Evolutionary conservation across 164 flowering plant species (phyloP), one percentile per base, ranked within the genome.

Genomic region (Stephania japonica): DNA sequence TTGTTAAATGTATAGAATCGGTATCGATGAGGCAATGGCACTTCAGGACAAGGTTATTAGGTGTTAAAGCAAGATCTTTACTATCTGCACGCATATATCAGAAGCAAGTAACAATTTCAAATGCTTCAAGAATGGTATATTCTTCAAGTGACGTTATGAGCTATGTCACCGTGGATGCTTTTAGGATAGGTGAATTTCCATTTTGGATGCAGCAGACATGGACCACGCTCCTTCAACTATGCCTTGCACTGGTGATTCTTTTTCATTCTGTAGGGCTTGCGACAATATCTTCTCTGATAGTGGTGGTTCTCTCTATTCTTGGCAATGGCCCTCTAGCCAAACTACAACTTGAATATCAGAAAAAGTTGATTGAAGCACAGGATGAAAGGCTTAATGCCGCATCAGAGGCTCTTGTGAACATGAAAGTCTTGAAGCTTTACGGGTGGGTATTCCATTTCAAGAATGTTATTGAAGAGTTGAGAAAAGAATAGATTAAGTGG

Each of bases 1-100:
- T 85, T 4, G 77, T 80, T 1, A 91, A 91, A 65, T 77, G 83
- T 76, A 67, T 87, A 18, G 93, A 91, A 65, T 89, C 93, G 9
- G 0, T 89, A 24, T 78, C 89, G 4, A 83, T 86, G 73, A 87
- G 93, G 76, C 94, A 90, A 56, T 88, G 91, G 90, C 82, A 68
- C 72, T 90, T 90, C 68, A 68, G 77, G 4, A 81, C 75, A 21
- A 82, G 91, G 75, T 38, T 86, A 66, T 78, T 89, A 42, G 93
- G 96, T 5, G 70, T 89, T 25, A 78, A 85, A 74, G 83, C 89
- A 11, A 84, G 87, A 73, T 88, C 91, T 62, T 73, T 83, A 72
- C 83, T 91, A 2, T 76, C 85, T 4, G 89, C 91, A 44, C 90
- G 88, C 16, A 85, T 90, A 44, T 90, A 85, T 62, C 70, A 70